These are phyloP conservation scores for Ceraceosorus guamensis DNA, from an alignment of 1,284 basidiomycete genomes.

Conservation along the genomic window DNA sequence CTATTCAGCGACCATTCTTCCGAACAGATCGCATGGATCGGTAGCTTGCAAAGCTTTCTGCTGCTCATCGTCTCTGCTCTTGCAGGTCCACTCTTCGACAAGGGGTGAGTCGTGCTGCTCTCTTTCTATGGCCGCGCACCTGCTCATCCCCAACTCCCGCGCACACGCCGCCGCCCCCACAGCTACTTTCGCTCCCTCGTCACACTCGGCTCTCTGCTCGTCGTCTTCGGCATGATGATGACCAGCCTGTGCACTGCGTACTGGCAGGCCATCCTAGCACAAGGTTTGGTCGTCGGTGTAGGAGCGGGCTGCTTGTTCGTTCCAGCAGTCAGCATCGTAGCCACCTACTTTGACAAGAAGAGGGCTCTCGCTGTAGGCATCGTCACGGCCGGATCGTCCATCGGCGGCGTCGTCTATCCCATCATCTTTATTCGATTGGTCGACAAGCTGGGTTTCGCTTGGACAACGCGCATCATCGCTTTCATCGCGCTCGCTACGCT, in stretches of 20 bases:
- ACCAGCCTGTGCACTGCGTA: slow-evolving; percentile 4
- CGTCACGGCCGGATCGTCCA: slow-evolving; percentile 21
- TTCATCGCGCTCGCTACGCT: slow-evolving; percentile 18
- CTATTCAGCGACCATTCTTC: not conserved
- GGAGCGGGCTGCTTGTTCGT: slow-evolving; percentile 4
- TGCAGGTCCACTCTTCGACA: slow-evolving; percentile 2
- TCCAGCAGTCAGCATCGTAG: slow-evolving; percentile 3
- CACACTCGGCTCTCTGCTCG: slow-evolving; percentile 2
- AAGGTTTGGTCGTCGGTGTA: slow-evolving; percentile 6
- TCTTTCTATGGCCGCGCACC: not conserved
- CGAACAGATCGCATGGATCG: not conserved
- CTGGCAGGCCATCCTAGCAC: slow-evolving; percentile 5
- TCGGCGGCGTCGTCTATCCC: slow-evolving; percentile 32
- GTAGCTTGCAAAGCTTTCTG: not conserved
- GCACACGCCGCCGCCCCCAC: not conserved
- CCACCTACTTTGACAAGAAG: slow-evolving; percentile 4
- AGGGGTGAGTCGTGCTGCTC: not conserved
- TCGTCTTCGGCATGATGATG: slow-evolving; percentile 3
- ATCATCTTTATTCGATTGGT: slow-evolving; percentile 23
- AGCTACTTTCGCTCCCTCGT: slow-evolving; percentile 2
- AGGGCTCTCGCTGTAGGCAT: slow-evolving; percentile 10
- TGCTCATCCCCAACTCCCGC: not conserved
- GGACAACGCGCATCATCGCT: slow-evolving; percentile 23
- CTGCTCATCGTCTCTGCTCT: slow-evolving; percentile 1
- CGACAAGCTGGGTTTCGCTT: slow-evolving; percentile 17